A percentile compares a stretch with the other conserved stretches of the same genome.
These are phyloP conservation scores for Phytophthora pisi DNA, from an alignment of 352 stramenopile genomes.

Conservation along the genomic window DNA sequence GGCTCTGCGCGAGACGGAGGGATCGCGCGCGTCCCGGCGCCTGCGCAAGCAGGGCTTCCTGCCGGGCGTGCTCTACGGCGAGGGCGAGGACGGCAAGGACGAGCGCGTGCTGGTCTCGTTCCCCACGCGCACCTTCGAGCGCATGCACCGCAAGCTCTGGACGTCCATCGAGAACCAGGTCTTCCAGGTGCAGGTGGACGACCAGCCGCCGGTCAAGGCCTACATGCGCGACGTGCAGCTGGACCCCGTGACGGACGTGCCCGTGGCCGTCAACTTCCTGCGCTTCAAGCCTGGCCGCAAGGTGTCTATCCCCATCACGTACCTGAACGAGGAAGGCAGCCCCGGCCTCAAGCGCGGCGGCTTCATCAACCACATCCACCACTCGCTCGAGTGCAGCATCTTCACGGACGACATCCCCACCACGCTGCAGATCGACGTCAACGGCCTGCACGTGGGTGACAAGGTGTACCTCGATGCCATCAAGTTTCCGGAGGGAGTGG, in stretches of 20 bases:
- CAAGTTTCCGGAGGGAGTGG: slow-evolving; percentile 77
- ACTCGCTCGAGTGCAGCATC: slow-evolving; percentile 82
- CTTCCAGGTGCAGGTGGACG: slow-evolving; percentile 78
- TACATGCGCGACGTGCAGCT: slow-evolving; percentile 90
- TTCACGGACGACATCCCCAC: slow-evolving; percentile 77
- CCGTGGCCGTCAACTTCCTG: slow-evolving; percentile 91
- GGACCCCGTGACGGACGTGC: slow-evolving; percentile 81
- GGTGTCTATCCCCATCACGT: slow-evolving; percentile 91
- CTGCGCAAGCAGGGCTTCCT: slow-evolving; percentile 84
- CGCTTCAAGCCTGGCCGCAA: slow-evolving; percentile 91
- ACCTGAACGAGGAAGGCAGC: slow-evolving; percentile 94
- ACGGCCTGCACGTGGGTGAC: slow-evolving; percentile 86
- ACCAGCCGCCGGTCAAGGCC: slow-evolving; percentile 70
- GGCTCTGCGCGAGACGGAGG: slow-evolving; percentile 63
- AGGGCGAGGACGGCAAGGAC: slow-evolving; percentile 65
- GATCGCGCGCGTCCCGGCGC: slow-evolving; percentile 77
- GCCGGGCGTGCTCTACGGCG: slow-evolving; percentile 85
- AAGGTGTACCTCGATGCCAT: slow-evolving; percentile 83
- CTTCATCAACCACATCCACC: slow-evolving; percentile 93
- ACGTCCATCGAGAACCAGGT: slow-evolving; percentile 89
- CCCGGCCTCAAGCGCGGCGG: slow-evolving; percentile 94
- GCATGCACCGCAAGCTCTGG: slow-evolving; percentile 86
- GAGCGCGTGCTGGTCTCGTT: slow-evolving; percentile 82
- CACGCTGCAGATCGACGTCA: slow-evolving; percentile 85
- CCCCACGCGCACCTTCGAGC: slow-evolving; percentile 76